Conservation (phyloP, 345 rosid genomes). For the Citrus sinensis region DVS_A1.0 CM039165.1:26174501-26175000, state of each 20-base stretch:
- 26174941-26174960: background rate
- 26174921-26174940: background rate
- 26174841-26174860: conserved; percentile 81
- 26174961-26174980: background rate
- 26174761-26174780: background rate
- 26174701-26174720: too few relatives aligned
- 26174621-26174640: background rate
- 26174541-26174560: conserved; percentile 70
- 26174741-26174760: background rate
- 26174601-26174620: background rate
- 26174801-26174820: conserved; percentile 71
- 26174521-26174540: conserved; percentile 70
- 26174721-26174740: background rate
- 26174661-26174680: background rate
- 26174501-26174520: conserved; percentile 67
- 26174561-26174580: conserved; percentile 20
- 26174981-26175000: background rate
- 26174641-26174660: background rate
- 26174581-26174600: background rate
- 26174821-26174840: conserved; percentile 68
- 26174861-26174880: conserved; percentile 67
- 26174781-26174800: too few relatives aligned
- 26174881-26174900: conserved; percentile 65
- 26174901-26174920: background rate
- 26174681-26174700: background rate